These are phyloP conservation scores for Trametes hirsuta DNA, from an alignment of 1,284 basidiomycete species.

Conservation along the genomic window DNA sequence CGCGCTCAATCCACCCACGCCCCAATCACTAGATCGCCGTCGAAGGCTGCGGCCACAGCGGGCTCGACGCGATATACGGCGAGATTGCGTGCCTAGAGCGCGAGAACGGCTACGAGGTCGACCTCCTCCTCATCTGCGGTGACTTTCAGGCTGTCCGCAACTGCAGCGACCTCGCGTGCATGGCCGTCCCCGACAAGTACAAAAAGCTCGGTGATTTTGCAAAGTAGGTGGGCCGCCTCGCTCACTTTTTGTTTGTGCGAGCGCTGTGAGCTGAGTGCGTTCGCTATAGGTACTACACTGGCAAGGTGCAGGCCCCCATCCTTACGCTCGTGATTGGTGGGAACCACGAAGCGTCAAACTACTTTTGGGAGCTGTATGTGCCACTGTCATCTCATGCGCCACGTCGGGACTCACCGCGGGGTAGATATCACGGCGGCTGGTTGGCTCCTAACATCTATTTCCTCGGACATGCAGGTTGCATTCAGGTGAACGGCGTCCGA, in stretches of 20 bases:
- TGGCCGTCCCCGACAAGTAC: constrained; percentile 93
- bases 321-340: constrained; percentile 96
- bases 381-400: not conserved
- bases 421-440: constrained; percentile 95
- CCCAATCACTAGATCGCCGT: constrained; percentile 26
- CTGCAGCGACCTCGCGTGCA: constrained; percentile 81
- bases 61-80: constrained; percentile 86
- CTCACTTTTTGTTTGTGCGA: not conserved
- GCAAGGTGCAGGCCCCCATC: constrained; percentile 79
- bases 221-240: constrained; percentile 55
- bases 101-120: constrained; percentile 68
- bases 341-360: constrained; percentile 97
- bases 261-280: not conserved
- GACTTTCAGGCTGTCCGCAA: constrained; percentile 97
- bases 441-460: constrained; percentile 97
- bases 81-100: constrained; percentile 70
- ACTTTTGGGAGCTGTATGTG: constrained; percentile 93
- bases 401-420: not conserved
- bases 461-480: constrained; percentile 89
- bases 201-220: constrained; percentile 83
- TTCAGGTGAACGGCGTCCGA: constrained; percentile 84
- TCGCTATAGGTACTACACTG: constrained; percentile 77
- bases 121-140: constrained; percentile 89
- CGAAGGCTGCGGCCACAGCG: constrained; percentile 95
- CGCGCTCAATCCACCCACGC: not conserved